Evolutionary conservation across 2,329 filamentous ascomycete species (phyloP).

Genomic region (Mariannaea elegans): DNA sequence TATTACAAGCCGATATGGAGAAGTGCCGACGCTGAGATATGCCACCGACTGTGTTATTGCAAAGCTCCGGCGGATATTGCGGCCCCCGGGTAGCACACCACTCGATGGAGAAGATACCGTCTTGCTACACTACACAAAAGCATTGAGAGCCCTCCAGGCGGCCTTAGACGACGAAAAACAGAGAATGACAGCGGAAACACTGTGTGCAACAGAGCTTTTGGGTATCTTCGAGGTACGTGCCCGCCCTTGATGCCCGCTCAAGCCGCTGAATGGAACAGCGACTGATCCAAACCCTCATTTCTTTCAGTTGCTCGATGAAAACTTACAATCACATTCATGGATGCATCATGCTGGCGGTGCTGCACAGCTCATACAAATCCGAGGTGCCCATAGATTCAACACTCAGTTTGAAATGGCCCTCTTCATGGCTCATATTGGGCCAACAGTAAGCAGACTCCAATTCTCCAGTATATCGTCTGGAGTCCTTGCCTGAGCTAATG

Average conservation of each 20-base stretch:
- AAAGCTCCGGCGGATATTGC: conserved; percentile 12
- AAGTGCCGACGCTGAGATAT: neutral
- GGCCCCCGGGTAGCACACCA: neutral
- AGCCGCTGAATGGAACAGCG: neutral
- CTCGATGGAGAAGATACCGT: neutral
- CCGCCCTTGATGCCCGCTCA: neutral
- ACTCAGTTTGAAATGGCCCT: conserved; percentile 19
- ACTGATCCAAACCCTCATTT: neutral
- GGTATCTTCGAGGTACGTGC: conserved; percentile 16
- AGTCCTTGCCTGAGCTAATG: neutral
- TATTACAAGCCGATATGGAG: conserved; percentile 10
- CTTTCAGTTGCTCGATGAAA: conserved; percentile 11
- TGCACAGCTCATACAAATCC: conserved; percentile 17
- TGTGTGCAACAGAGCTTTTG: conserved; percentile 18
- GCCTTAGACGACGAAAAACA: conserved; percentile 19
- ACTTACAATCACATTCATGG: conserved; percentile 1
- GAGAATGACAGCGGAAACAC: conserved; percentile 14
- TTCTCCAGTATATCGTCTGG: neutral
- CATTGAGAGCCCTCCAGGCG: conserved; percentile 15
- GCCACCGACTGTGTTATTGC: conserved; percentile 18
- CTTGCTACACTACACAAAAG: conserved; percentile 13
- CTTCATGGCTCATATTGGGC: conserved; percentile 21
- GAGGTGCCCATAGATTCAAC: conserved; percentile 9
- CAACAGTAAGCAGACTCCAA: conserved; percentile 1
- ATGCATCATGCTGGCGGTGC: conserved; percentile 20